phyloP scores from a whole-genome alignment of 352 stramenopile genomes.

The Phytophthora pistaciae region DNA sequence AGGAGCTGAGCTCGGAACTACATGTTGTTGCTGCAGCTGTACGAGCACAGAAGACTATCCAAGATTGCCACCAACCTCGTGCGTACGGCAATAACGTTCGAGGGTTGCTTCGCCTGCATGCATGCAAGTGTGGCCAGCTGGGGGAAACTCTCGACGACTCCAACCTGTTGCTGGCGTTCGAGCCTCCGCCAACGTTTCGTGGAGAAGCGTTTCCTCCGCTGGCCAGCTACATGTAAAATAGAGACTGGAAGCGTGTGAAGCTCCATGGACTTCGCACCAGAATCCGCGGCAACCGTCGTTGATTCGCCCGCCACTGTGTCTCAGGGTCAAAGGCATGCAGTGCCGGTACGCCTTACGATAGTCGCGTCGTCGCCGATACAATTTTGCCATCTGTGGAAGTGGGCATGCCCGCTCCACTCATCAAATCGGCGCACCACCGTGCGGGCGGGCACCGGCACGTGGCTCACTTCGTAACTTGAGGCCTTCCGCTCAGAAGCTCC shows the following conservation, averaged over 20 bases:
- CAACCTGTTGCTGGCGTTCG: not conserved
- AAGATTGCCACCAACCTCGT: not conserved
- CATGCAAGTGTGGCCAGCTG: slow-evolving; percentile 4
- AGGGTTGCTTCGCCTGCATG: not conserved
- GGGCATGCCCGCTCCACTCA: slow-evolving; percentile 16
- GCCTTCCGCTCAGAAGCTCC: not conserved
- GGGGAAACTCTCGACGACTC: not conserved
- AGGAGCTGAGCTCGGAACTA: no score
- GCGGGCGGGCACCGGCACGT: not conserved
- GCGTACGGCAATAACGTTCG: not conserved
- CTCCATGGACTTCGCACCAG: not conserved
- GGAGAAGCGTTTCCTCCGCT: not conserved
- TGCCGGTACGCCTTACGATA: slow-evolving; percentile 20
- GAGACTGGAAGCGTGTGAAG: not conserved
- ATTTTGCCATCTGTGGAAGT: slow-evolving; percentile 23
- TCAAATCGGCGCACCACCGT: slow-evolving; percentile 18
- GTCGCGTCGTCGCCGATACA: slow-evolving; percentile 28
- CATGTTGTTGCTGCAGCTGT: not conserved
- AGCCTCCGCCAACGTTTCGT: slow-evolving; percentile 1
- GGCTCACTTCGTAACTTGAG: slow-evolving; percentile 27
- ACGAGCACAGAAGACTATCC: not conserved
- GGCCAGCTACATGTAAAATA: not conserved
- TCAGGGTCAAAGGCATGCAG: slow-evolving; percentile 18
- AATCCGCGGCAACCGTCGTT: slow-evolving; percentile 2
- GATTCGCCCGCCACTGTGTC: slow-evolving; percentile 10